These are phyloP conservation scores for Boletellus sp. DNA, from an alignment of 768 basidiomycete species.

Conservation along the genomic window DNA sequence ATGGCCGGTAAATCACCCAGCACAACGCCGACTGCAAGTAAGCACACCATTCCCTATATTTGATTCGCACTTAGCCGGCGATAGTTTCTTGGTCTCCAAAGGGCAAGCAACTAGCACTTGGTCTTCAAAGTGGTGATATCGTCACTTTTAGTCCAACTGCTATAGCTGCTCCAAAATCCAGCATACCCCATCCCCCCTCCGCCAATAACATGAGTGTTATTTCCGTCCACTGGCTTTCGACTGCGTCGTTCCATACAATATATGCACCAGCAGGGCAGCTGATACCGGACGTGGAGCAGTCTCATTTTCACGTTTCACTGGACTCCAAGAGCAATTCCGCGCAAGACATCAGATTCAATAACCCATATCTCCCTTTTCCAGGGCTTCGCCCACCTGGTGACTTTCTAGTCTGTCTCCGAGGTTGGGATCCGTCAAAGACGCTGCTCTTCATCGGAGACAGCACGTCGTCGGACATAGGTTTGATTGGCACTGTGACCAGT, in stretches of 20 bases:
- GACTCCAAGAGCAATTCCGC: slow-evolving; percentile 40
- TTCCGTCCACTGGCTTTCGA: slow-evolving; percentile 64
- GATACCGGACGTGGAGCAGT: slow-evolving; percentile 38
- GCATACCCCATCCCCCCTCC: slow-evolving; percentile 54
- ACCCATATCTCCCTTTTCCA: slow-evolving; percentile 43
- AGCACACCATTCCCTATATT: slow-evolving; percentile 22
- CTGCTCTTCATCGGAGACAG: slow-evolving; percentile 48
- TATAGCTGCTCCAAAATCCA: slow-evolving; percentile 51
- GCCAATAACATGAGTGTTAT: slow-evolving; percentile 43
- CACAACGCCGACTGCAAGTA: slow-evolving; percentile 57
- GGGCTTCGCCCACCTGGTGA: slow-evolving; percentile 45
- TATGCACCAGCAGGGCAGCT: slow-evolving; percentile 47
- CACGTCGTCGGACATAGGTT: slow-evolving; percentile 48
- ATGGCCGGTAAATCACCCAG: slow-evolving; percentile 45
- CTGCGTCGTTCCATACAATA: slow-evolving; percentile 63
- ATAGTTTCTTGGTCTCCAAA: slow-evolving; percentile 83
- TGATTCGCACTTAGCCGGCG: slow-evolving; percentile 7
- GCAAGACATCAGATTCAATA: slow-evolving; percentile 37
- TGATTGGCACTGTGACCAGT: slow-evolving; percentile 35
- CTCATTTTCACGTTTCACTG: slow-evolving; percentile 39
- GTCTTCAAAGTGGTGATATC: slow-evolving; percentile 66
- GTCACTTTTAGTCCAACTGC: slow-evolving; percentile 60
- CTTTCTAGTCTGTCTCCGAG: slow-evolving; percentile 36
- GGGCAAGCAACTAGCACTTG: slow-evolving; percentile 80
- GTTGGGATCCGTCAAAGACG: slow-evolving; percentile 43